A percentile compares a stretch with the other conserved stretches of the same genome.
Conservation (phyloP, 164 flowering plant species). For the Piper longum region DNA sequence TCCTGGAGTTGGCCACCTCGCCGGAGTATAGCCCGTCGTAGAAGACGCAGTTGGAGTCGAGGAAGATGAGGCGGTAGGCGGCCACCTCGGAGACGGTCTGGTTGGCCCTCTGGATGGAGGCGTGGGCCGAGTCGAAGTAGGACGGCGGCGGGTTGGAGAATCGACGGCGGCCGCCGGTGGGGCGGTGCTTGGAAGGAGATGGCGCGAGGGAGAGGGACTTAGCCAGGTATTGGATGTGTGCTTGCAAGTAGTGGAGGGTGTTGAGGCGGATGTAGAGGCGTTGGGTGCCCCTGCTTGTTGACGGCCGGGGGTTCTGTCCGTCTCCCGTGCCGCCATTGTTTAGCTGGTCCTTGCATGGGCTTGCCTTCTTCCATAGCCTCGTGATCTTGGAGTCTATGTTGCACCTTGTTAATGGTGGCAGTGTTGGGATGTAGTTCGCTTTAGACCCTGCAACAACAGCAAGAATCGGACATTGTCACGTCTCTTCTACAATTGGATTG, state of each 20-base stretch:
- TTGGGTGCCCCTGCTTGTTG: slow-evolving; percentile 90
- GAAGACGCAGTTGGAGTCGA: slow-evolving; percentile 58
- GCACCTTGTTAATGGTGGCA: slow-evolving; percentile 87
- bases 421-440: slow-evolving; percentile 63
- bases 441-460: slow-evolving; percentile 36
- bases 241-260: slow-evolving; percentile 62
- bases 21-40: slow-evolving; percentile 52
- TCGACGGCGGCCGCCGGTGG: slow-evolving; percentile 6
- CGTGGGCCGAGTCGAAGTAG: slow-evolving; percentile 41
- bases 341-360: slow-evolving; percentile 34
- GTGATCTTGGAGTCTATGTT: slow-evolving; percentile 52
- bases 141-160: slow-evolving; percentile 19
- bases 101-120: slow-evolving; percentile 39
- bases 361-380: slow-evolving; percentile 51
- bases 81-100: slow-evolving; percentile 76
- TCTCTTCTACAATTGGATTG: too few species aligned
- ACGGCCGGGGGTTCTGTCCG: slow-evolving; percentile 61
- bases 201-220: slow-evolving; percentile 51
- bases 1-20: slow-evolving; percentile 54
- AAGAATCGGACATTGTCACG: too few species aligned
- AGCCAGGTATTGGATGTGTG: slow-evolving; percentile 57
- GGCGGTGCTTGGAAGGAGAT: slow-evolving; percentile 13
- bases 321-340: slow-evolving; percentile 9
- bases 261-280: slow-evolving; percentile 91
- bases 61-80: slow-evolving; percentile 77